Evolutionary conservation across 139 green algal genomes (phyloP).

Genomic region (Edaphochlamys debaryana): DNA sequence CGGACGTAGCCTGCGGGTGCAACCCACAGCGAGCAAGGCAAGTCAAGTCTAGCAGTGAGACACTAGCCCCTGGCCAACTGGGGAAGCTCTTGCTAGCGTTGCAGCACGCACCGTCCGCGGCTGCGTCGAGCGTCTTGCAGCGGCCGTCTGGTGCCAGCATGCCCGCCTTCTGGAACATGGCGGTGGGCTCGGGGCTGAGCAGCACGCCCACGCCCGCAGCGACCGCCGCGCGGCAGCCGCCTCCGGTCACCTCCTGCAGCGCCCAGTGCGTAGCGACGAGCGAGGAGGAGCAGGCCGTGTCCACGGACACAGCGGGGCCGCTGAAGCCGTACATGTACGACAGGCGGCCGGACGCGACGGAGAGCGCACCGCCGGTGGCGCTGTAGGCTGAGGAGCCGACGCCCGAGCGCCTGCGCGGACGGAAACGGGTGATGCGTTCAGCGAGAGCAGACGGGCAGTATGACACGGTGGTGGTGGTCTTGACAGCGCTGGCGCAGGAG

Average conservation of each 20-base stretch:
- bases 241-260: constrained; percentile 42
- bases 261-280: constrained; percentile 81
- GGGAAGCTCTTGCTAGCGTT: too few relatives aligned
- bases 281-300: constrained; percentile 85
- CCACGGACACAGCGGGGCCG: constrained; percentile 74
- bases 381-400: constrained; percentile 63
- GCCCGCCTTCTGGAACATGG: constrained; percentile 85
- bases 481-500: too few relatives aligned
- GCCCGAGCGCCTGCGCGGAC: constrained; percentile 29
- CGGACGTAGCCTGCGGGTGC: constrained; percentile 90
- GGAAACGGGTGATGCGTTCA: too few relatives aligned
- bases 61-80: too few relatives aligned
- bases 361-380: constrained; percentile 68
- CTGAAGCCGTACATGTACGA: constrained; percentile 79
- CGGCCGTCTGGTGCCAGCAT: constrained; percentile 86
- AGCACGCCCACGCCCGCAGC: constrained; percentile 77
- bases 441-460: too few relatives aligned
- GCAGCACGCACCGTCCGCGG: too few relatives aligned
- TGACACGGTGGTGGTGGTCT: too few relatives aligned
- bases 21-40: too few relatives aligned
- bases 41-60: too few relatives aligned
- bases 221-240: constrained; percentile 50
- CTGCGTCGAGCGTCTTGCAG: constrained; percentile 86
- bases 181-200: constrained; percentile 76
- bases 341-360: constrained; percentile 73